These are phyloP conservation scores for Conringia planisiliqua DNA, from an alignment of 345 rosid species.

Conservation along the genomic window DNA sequence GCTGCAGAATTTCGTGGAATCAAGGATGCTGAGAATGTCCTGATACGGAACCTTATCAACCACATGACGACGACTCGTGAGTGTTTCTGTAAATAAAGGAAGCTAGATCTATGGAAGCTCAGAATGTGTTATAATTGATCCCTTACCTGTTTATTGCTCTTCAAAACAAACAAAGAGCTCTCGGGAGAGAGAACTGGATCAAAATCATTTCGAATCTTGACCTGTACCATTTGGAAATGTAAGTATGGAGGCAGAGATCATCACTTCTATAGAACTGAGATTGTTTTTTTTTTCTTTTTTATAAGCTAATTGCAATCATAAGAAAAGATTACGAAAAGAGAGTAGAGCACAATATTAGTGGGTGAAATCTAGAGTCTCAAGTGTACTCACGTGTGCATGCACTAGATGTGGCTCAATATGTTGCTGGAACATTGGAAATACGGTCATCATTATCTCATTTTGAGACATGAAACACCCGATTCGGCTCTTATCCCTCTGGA, in stretches of 20 bases:
- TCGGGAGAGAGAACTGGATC: conserved; percentile 99
- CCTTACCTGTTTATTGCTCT: conserved; percentile 93
- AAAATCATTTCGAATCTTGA: conserved; percentile 98
- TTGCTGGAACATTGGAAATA: conserved; percentile 99
- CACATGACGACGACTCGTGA: conserved; percentile 1
- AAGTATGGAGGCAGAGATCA: conserved; percentile 9
- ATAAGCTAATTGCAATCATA: not conserved
- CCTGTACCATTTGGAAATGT: conserved; percentile 45
- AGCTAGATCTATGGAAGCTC: not conserved
- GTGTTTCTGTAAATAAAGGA: conserved; percentile 2
- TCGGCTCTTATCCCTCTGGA: conserved; percentile 97
- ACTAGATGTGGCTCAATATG: conserved; percentile 98
- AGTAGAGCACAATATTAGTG: not conserved
- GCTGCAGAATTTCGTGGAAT: conserved; percentile 73
- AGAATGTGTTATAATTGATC: not conserved
- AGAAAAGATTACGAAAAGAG: not conserved
- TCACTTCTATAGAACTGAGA: not conserved
- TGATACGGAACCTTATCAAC: conserved; percentile 70
- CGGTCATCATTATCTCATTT: conserved; percentile 96
- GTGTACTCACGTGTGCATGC: conserved; percentile 91
- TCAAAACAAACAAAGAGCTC: conserved; percentile 94
- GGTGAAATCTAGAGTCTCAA: conserved; percentile 10
- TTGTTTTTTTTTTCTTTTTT: not conserved
- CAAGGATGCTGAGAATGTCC: conserved; percentile 88
- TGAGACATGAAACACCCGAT: conserved; percentile 88